Evolutionary conservation across 768 basidiomycete species (phyloP).

Genomic region (Roridomyces roridus): DNA sequence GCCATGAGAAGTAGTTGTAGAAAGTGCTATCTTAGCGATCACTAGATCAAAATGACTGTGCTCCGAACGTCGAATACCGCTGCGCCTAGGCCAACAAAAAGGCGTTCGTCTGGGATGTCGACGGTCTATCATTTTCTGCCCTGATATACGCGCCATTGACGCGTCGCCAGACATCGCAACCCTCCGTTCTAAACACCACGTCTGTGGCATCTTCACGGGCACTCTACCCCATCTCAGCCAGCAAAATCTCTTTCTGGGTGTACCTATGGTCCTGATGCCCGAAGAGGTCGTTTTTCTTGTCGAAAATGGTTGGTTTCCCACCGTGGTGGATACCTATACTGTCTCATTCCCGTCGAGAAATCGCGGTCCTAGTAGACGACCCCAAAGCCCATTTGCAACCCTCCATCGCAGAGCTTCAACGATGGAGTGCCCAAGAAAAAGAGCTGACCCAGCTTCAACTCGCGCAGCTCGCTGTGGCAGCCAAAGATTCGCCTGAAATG

Average conservation of each 20-base stretch:
- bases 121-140: slow-evolving; percentile 52
- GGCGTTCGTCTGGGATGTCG: slow-evolving; percentile 89
- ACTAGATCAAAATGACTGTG: not conserved
- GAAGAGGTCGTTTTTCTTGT: slow-evolving; percentile 93
- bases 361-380: slow-evolving; percentile 82
- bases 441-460: slow-evolving; percentile 56
- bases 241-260: slow-evolving; percentile 94
- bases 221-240: slow-evolving; percentile 95
- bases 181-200: slow-evolving; percentile 78
- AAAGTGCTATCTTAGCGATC: not conserved
- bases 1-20: slow-evolving; percentile 52
- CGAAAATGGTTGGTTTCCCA: slow-evolving; percentile 62
- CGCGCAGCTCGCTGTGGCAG: slow-evolving; percentile 47
- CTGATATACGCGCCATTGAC: slow-evolving; percentile 7
- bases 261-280: slow-evolving; percentile 87
- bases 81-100: slow-evolving; percentile 80
- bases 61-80: slow-evolving; percentile 47
- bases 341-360: slow-evolving; percentile 50
- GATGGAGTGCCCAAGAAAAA: slow-evolving; percentile 60
- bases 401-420: slow-evolving; percentile 48
- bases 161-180: slow-evolving; percentile 70
- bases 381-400: slow-evolving; percentile 60
- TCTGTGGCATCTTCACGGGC: slow-evolving; percentile 87
- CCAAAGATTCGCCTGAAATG: slow-evolving; percentile 55
- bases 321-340: not conserved